Evolutionary conservation across 1,139 yeast genomes (phyloP), one percentile per base, ranked within the genome.

Genomic region (Yamadazyma mexicana): DNA sequence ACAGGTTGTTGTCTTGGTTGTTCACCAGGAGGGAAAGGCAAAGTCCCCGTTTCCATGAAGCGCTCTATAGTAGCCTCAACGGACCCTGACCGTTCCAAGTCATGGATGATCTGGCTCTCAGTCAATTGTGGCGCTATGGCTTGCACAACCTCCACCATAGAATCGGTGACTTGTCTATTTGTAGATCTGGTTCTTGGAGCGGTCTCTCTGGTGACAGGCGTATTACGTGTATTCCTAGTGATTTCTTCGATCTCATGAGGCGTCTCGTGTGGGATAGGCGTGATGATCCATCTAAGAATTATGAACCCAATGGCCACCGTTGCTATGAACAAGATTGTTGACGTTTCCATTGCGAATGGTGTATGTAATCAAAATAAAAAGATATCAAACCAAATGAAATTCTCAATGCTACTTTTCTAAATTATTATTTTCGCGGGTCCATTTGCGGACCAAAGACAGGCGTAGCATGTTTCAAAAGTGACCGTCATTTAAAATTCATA

Each of bases 91-190:
- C 79, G 71, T 53, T 80, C 77, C 48, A 78, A 64, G 53, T 81
- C 87, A 45, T 70, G 65, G 44, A 77, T 67, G 45, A 91, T 87
- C 58, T 87, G 95, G n/a, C 76, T 86, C 7, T 64, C 73, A 0
- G 87, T 69, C 36, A 87, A 65, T 25, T 72, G 71, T 1, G 98
- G 97, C 0, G 89, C 96, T 46, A 91, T 71, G 20, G 89, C 79
- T 51, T 82, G 87, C 1, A 91, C 97, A 1, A 87, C 83, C 49
- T 86, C 94, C 35, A 91, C 73, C 98, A 91, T 91, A 46, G 78
- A 81, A 9, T 73, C 76, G 3, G 88, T 84, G n/a, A 86, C 85
- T 2, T 68, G 73, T 40, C 95, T 77, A 40, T 77, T 66, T 14
- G 44, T 18, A 26, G 46, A 39, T 23, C 24, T 23, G 34, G 35